These are phyloP conservation scores for Waltiozyma sp. DNA, from an alignment of 1,139 yeast species.

Conservation along the genomic window DNA sequence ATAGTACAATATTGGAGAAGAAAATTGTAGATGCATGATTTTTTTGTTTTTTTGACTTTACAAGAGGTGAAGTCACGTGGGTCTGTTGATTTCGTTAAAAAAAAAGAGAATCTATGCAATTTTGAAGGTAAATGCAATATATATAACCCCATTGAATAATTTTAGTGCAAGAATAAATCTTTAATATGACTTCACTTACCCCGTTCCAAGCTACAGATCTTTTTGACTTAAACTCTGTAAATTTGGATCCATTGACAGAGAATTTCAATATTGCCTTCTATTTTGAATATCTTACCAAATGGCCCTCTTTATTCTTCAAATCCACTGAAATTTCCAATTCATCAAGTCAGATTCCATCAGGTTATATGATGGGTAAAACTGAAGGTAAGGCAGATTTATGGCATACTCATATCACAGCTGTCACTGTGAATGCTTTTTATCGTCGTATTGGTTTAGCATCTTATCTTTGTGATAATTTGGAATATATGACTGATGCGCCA, in stretches of 20 bases:
- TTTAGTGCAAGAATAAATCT: too few species aligned
- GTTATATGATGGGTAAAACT: slow-evolving; percentile 93
- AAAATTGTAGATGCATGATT: too few species aligned
- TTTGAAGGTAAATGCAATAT: too few species aligned
- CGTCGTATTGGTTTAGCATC: slow-evolving; percentile 82
- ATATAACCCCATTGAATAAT: too few species aligned
- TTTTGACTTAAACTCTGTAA: slow-evolving; percentile 59
- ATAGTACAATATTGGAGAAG: too few species aligned
- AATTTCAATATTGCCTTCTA: slow-evolving; percentile 81
- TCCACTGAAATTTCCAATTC: slow-evolving; percentile 55
- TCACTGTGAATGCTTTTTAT: slow-evolving; percentile 75
- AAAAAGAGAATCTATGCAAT: too few species aligned
- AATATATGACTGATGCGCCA: slow-evolving; percentile 55
- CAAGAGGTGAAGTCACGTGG: too few species aligned
- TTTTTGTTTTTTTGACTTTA: too few species aligned
- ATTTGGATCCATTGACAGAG: slow-evolving; percentile 82
- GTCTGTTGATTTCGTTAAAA: too few species aligned
- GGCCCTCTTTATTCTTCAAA: slow-evolving; percentile 89
- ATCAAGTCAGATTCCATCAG: slow-evolving; percentile 28
- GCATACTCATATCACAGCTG: slow-evolving; percentile 97
- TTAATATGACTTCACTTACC: slow-evolving; percentile 75
- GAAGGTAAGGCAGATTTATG: slow-evolving; percentile 80
- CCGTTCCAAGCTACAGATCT: slow-evolving; percentile 86
- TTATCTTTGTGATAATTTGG: slow-evolving; percentile 61
- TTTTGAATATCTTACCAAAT: slow-evolving; percentile 65